These are phyloP conservation scores for Helianthus annuus DNA, from an alignment of 129 eudicot genomes.

Conservation along the genomic window HanXRQr2.0-SUNRISE NC_035449.2:58606353-58606852, in stretches of 20 bases:
- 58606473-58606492: conserved; percentile 37
- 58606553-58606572: conserved; percentile 93
- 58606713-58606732: conserved; percentile 90
- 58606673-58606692: conserved; percentile 83
- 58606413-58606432: conserved; percentile 35
- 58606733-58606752: conserved; percentile 93
- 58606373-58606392: conserved; percentile 39
- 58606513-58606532: conserved; percentile 55
- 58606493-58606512: conserved; percentile 38
- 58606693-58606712: conserved; percentile 50
- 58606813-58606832: conserved; percentile 68
- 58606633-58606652: conserved; percentile 91
- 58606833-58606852: too few relatives aligned
- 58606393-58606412: conserved; percentile 38
- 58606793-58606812: conserved; percentile 85
- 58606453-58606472: conserved; percentile 41
- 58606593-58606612: conserved; percentile 60
- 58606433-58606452: conserved; percentile 36
- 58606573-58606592: conserved; percentile 78
- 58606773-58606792: conserved; percentile 81
- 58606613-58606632: conserved; percentile 60
- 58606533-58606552: conserved; percentile 71
- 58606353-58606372: conserved; percentile 43
- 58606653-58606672: conserved; percentile 92
- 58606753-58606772: conserved; percentile 65